Evolutionary conservation across 2,329 filamentous ascomycete genomes (phyloP), one percentile per base, ranked within the genome.

Genomic region (Elsinoe australis): DNA sequence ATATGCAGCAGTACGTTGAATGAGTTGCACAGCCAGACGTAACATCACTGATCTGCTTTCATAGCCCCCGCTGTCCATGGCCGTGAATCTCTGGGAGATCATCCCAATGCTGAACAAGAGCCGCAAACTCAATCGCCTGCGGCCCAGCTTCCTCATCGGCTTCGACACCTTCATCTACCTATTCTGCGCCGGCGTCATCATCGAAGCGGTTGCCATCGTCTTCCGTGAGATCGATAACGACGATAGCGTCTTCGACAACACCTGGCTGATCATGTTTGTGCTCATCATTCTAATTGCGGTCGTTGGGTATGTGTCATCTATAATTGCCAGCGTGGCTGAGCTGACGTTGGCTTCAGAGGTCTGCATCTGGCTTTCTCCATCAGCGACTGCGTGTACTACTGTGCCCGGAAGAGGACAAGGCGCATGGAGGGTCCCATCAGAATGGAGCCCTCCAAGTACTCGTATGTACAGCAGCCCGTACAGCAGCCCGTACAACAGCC

Each of bases 51-150:
- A 39, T n/a, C 35, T n/a, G 19, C 8, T n/a, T 12, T 39, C 10
- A 19, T 24, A 39, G 35, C 35, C 35, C 24, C 19, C 12, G 19
- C 21, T 39, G 21, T 39, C 35, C 10, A 22, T 39, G n/a, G 35
- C 19, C 12, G 35, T 39, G 12, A 39, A 39, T 15, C 35, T 39
- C 3, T 19, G 19, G 12, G 35, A 39, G 35, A 39, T 39, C 35
- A 39, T 39, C 21, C 35, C 35, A n/a, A 5, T 39, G 21, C 35
- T 39, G 15, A 39, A 39, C 35, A 39, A 24, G 19, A 39, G 12
- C 7, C 35, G 35, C 8, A 24, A 22, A 22, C 15, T 39, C n/a
- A 39, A n/a, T 19, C 35, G 35, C 12, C 35, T 24, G 3, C 18
- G 28, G 24, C 19, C 35, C 15, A n/a, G 19, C 8, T n/a, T 39